Evolutionary conservation across 2,329 filamentous ascomycete genomes (phyloP).

Genomic region (Metarhizium humberi): DNA sequence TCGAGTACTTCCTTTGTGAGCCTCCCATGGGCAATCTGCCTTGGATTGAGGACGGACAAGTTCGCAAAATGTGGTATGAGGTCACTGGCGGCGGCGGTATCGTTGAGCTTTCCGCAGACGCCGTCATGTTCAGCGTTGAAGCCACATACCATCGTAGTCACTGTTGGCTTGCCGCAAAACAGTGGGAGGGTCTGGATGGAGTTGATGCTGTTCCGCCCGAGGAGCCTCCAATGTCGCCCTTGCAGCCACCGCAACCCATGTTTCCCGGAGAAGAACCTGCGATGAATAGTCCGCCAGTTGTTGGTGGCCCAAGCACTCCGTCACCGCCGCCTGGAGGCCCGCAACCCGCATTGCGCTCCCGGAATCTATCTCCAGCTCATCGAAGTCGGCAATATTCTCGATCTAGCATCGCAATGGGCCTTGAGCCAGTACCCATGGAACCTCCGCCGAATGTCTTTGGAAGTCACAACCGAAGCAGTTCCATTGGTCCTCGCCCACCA

Average conservation of each 20-base stretch:
- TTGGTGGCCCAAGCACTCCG: conserved; percentile 14
- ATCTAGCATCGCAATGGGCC: conserved; percentile 33
- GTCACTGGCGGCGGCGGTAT: conserved; percentile 54
- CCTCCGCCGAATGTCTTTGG: conserved; percentile 20
- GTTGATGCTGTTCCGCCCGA: conserved; percentile 15
- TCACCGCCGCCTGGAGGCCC: conserved; percentile 17
- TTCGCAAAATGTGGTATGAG: conserved; percentile 65
- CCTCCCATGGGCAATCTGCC: conserved; percentile 63
- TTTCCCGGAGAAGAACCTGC: conserved; percentile 22
- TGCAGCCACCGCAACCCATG: conserved; percentile 27
- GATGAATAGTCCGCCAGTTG: conserved; percentile 10
- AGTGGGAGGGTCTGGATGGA: conserved; percentile 34
- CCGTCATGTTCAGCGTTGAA: conserved; percentile 52
- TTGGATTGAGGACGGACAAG: conserved; percentile 58
- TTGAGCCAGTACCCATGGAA: conserved; percentile 32
- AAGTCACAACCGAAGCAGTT: conserved; percentile 25
- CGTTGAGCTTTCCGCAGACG: conserved; percentile 50
- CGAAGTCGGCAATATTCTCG: conserved; percentile 25
- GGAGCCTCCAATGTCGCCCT: conserved; percentile 27
- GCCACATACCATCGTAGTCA: conserved; percentile 50
- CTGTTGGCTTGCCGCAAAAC: conserved; percentile 44
- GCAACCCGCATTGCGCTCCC: conserved; percentile 23
- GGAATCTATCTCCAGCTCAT: conserved; percentile 27
- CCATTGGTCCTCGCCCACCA: conserved; percentile 21
- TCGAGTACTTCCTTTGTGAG: conserved; percentile 76